These are phyloP conservation scores for Fusarium agapanthi DNA, from an alignment of 2,329 filamentous ascomycete species.

Conservation along the genomic window DNA sequence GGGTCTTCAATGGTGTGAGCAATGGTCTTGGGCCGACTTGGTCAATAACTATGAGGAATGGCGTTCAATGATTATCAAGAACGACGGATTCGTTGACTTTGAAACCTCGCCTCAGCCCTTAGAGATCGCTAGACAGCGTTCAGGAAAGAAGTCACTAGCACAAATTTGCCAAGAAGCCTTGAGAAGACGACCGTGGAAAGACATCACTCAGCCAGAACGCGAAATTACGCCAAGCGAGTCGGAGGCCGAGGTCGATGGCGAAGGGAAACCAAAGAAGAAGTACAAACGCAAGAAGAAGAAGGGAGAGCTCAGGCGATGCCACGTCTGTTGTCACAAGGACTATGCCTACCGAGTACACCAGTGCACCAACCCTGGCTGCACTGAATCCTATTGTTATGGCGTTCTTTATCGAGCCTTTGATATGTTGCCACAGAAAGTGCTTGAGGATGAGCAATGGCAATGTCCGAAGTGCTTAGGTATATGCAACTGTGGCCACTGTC, in stretches of 20 bases:
- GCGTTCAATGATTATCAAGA: constrained; percentile 79
- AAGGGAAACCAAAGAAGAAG: constrained; percentile 69
- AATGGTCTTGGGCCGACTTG: constrained; percentile 86
- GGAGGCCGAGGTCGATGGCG: constrained; percentile 70
- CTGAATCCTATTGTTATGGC: constrained; percentile 89
- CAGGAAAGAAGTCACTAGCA: constrained; percentile 81
- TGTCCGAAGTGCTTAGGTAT: constrained; percentile 88
- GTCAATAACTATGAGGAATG: constrained; percentile 82
- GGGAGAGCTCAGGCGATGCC: constrained; percentile 71
- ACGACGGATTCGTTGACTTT: constrained; percentile 73
- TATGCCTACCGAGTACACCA: constrained; percentile 85
- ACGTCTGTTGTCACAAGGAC: constrained; percentile 84
- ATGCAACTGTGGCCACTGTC: constrained; percentile 87
- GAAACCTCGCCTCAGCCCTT: constrained; percentile 75
- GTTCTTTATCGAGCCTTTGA: constrained; percentile 91
- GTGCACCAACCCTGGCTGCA: constrained; percentile 76
- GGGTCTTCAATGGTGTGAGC: constrained; percentile 88
- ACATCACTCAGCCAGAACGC: constrained; percentile 72
- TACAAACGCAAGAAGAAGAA: constrained; percentile 62
- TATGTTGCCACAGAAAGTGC: constrained; percentile 81
- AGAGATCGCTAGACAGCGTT: constrained; percentile 71
- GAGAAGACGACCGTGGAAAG: constrained; percentile 79
- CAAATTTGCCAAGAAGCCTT: constrained; percentile 95
- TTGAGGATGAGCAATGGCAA: constrained; percentile 84
- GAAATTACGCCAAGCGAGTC: constrained; percentile 58